Conservation (phyloP, 371 early-diverging fungal species). For the Phascolomyces articulosus region DNA sequence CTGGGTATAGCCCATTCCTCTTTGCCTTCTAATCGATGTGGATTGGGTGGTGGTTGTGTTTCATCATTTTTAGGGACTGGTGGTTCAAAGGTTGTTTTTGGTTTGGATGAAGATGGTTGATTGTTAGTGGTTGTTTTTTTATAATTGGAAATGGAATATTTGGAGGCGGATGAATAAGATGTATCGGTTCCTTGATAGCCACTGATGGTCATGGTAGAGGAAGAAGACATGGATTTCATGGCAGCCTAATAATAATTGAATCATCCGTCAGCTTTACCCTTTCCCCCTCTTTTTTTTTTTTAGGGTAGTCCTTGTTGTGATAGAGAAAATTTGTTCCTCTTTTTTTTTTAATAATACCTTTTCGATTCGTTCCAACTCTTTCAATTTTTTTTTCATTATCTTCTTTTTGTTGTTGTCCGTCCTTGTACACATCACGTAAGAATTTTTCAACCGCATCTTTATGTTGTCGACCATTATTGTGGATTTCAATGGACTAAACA, state of each 20-base stretch:
- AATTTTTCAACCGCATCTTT: slow-evolving; percentile 72
- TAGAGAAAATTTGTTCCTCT: not conserved
- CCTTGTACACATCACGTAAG: slow-evolving; percentile 65
- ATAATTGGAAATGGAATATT: slow-evolving; percentile 1
- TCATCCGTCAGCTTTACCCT: no score
- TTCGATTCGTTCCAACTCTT: slow-evolving; percentile 67
- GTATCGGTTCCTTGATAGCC: not conserved
- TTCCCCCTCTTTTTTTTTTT: no score
- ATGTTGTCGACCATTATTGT: slow-evolving; percentile 71
- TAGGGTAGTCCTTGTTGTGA: no score
- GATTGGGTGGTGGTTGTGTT: slow-evolving; percentile 10
- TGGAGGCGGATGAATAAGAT: no score
- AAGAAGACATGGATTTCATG: slow-evolving; percentile 1
- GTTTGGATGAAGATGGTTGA: slow-evolving; percentile 6
- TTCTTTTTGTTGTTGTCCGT: slow-evolving; percentile 56
- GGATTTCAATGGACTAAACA: slow-evolving; percentile 46
- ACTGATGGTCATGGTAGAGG: not conserved
- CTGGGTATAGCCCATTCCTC: slow-evolving; percentile 43
- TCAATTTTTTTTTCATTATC: slow-evolving; percentile 53
- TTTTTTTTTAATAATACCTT: slow-evolving; percentile 35
- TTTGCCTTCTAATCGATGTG: slow-evolving; percentile 24
- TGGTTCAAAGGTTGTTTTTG: slow-evolving; percentile 6
- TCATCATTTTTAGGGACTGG: slow-evolving; percentile 22
- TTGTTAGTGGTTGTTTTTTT: not conserved
- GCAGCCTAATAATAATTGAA: slow-evolving; percentile 13